These are phyloP conservation scores for Aquanectria penicillioides DNA, from an alignment of 2,329 filamentous ascomycete genomes.

Conservation along the genomic window DNA sequence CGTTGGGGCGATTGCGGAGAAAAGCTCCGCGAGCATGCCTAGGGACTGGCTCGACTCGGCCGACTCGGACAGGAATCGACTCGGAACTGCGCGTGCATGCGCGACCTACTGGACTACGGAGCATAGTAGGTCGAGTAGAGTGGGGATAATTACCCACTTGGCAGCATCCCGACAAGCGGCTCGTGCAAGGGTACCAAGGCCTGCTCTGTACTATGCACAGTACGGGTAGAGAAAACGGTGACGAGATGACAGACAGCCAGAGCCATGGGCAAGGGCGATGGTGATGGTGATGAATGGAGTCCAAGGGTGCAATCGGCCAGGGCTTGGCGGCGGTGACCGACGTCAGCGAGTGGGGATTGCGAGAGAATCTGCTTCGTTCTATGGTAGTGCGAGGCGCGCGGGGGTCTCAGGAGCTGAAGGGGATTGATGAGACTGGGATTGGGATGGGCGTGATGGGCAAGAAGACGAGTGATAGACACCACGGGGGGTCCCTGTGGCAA, in stretches of 20 bases:
- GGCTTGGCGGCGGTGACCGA: constrained; percentile 4
- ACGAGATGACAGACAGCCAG: too few species aligned
- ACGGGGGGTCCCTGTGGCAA: background rate
- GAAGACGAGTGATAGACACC: background rate
- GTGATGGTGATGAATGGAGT: background rate
- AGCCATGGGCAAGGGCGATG: background rate
- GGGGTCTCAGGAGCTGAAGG: background rate
- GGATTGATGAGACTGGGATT: background rate
- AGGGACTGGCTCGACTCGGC: constrained; percentile 19
- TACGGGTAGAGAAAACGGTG: too few species aligned
- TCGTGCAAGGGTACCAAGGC: constrained; percentile 9
- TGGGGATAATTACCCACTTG: constrained; percentile 5
- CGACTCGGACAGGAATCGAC: constrained; percentile 4
- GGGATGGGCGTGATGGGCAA: background rate
- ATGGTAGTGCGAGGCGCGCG: constrained; percentile 5
- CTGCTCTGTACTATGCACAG: too few species aligned
- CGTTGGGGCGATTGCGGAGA: background rate
- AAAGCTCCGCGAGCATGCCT: background rate
- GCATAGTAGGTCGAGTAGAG: background rate
- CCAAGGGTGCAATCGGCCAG: background rate
- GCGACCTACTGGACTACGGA: too few species aligned
- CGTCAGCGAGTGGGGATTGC: constrained; percentile 7
- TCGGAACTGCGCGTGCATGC: constrained; percentile 5
- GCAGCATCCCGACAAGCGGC: constrained; percentile 8
- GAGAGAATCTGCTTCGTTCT: too few species aligned